Percentiles rank a stretch among this genome's conserved stretches.
These are phyloP conservation scores for Chaetomium sp. DNA, from an alignment of 2,329 filamentous ascomycete species.

Conservation along the genomic window DNA sequence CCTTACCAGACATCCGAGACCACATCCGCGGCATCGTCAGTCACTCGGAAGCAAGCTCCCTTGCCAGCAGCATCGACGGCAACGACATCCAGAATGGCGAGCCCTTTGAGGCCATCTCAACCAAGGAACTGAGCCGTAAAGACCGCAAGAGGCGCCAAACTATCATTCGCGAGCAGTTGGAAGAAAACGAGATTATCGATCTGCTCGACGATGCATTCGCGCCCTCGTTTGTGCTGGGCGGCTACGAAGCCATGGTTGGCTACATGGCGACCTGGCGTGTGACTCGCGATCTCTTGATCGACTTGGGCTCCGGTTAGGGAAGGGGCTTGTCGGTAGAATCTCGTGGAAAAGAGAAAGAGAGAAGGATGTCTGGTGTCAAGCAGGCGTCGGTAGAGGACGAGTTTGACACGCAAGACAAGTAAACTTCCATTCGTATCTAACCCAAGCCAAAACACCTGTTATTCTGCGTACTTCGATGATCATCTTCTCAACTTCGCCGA, in stretches of 20 bases:
- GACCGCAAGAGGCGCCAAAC: neutral
- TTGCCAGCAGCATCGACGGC: neutral
- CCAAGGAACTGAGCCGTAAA: neutral
- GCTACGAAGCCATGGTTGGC: neutral
- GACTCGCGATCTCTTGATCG: neutral
- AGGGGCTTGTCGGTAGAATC: neutral
- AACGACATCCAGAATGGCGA: neutral
- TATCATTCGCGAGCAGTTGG: neutral
- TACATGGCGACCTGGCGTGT: neutral
- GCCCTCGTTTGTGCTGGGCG: neutral
- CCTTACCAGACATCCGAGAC: neutral
- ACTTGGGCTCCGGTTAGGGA: neutral
- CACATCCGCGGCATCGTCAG: neutral
- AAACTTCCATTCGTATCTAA: too few relatives aligned
- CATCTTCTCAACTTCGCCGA: too few relatives aligned
- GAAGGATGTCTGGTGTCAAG: neutral
- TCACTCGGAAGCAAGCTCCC: neutral
- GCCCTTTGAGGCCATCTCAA: neutral
- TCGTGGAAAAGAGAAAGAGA: neutral
- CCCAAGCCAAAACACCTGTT: too few relatives aligned
- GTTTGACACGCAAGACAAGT: too few relatives aligned
- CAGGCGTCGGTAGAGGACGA: too few relatives aligned
- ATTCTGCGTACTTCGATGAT: too few relatives aligned
- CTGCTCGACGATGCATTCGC: neutral
- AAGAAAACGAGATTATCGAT: neutral